Evolutionary conservation across 2,329 filamentous ascomycete genomes (phyloP).

Genomic region (Colletotrichum higginsianum): DNA sequence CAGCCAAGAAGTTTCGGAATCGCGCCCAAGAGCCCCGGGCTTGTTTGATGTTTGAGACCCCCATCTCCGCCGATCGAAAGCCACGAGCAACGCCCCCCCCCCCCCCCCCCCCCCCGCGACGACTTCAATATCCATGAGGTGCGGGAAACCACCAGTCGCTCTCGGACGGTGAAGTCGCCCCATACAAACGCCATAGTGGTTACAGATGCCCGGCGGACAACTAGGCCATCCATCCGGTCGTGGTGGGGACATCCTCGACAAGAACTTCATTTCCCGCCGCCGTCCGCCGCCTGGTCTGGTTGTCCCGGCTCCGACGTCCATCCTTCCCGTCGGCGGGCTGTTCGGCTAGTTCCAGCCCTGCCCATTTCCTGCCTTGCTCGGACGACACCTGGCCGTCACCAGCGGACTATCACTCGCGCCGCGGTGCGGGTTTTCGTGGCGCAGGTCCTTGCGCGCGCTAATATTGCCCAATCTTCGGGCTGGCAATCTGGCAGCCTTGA

Average conservation of each 20-base stretch:
- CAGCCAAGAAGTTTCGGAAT: conserved; percentile 20
- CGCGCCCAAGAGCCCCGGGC: conserved; percentile 1
- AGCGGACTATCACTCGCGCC: neutral
- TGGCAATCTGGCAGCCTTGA: conserved; percentile 36
- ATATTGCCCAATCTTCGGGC: neutral
- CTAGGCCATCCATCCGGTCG: conserved; percentile 14
- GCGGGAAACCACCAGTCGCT: conserved; percentile 2
- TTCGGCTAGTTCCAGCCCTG: neutral
- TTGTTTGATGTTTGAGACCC: conserved; percentile 17
- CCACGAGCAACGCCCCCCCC: neutral
- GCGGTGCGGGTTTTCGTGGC: conserved; percentile 5
- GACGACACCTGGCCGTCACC: neutral
- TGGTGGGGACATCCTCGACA: neutral
- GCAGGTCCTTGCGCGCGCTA: conserved; percentile 33
- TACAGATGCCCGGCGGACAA: neutral
- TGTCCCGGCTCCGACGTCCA: conserved; percentile 23
- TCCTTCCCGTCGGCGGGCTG: conserved; percentile 17
- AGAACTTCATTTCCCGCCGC: conserved; percentile 5
- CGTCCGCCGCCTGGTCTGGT: neutral
- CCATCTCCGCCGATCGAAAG: neutral
- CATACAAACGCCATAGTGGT: conserved; percentile 33
- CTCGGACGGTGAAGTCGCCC: conserved; percentile 14
- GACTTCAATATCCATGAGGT: conserved; percentile 1
- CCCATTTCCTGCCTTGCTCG: neutral
- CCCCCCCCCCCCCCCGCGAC: neutral